phyloP scores from a whole-genome alignment of 306 rosid species.

The Acacia confusa region DNA sequence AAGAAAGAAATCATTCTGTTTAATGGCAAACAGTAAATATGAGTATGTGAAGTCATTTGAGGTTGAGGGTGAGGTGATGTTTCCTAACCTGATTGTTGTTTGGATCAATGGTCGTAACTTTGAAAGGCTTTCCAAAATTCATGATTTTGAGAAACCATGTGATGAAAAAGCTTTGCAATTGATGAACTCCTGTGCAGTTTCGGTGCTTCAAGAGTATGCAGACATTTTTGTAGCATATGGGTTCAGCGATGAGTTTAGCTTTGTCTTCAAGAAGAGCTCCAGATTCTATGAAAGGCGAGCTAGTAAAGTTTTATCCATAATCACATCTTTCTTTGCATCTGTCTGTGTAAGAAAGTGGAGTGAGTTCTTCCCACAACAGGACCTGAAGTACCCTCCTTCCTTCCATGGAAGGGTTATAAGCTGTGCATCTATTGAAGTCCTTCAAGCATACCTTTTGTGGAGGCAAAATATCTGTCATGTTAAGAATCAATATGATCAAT shows the following conservation, averaged over 20 bases:
- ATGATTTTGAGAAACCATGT: slow-evolving; percentile 60
- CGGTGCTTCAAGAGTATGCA: slow-evolving; percentile 58
- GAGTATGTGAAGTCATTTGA: slow-evolving; percentile 82
- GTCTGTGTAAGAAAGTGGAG: slow-evolving; percentile 61
- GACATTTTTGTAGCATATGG: slow-evolving; percentile 64
- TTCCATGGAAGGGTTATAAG: too few relatives aligned
- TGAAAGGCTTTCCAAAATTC: slow-evolving; percentile 51
- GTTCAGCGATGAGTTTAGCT: too few relatives aligned
- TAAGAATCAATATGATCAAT: slow-evolving; percentile 58
- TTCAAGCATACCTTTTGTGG: too few relatives aligned
- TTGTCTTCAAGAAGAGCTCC: slow-evolving; percentile 72
- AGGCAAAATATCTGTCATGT: too few relatives aligned
- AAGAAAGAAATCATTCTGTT: not conserved
- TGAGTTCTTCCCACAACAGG: too few relatives aligned
- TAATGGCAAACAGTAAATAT: slow-evolving; percentile 79
- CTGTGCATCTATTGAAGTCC: too few relatives aligned
- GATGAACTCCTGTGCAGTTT: slow-evolving; percentile 72
- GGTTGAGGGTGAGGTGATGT: slow-evolving; percentile 66
- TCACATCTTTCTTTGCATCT: slow-evolving; percentile 73
- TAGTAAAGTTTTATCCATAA: slow-evolving; percentile 70
- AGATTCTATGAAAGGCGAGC: slow-evolving; percentile 74
- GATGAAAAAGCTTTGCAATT: slow-evolving; percentile 56
- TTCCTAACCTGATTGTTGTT: slow-evolving; percentile 66
- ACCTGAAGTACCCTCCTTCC: too few relatives aligned
- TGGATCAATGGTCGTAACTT: slow-evolving; percentile 54